Evolutionary conservation across 495 filamentous ascomycete species (phyloP), one percentile per base, ranked within the genome.

Genomic region (Geopyxis carbonaria): DNA sequence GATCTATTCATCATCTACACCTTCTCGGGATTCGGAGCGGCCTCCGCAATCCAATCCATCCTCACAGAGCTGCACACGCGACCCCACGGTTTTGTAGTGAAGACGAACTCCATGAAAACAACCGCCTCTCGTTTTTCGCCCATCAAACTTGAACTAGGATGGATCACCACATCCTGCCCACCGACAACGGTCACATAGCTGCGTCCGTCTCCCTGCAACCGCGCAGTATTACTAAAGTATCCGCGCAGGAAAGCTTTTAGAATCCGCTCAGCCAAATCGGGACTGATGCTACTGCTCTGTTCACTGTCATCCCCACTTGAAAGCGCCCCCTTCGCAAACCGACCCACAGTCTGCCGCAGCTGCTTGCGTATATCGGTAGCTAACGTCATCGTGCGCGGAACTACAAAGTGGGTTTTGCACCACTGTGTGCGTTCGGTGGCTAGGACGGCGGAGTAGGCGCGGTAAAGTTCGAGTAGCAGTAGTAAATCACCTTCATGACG

Each of bases 101-200:
- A 95, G 2, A 99, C 86, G 59, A 89, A 85, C 57, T 99, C 86
- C 46, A 86, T 71, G 51, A 87, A 99, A 74, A 95, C 75, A 48
- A 99, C 89, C 0, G 83, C 87, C 64, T 94, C 87, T 40, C 76
- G 69, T 59, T 87, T 93, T 59, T 76, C 72, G 6, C 87, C 82
- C 51, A 81, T 81, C 4, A 99, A 55, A 2, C 80, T 77, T 52
- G 82, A 92, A 0, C 74, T 75, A 0, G 91, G 91, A 54, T 99
- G 91, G 19, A 99, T 80, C 0, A 80, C 73, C 6, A 99, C 82
- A 0, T 70, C 72, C 40, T 94, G 81, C 44, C 84, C 83, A 2
- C 84, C 85, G 2, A 80, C 62, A 0, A 85, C 62, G 0, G 87
- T 95, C 27, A 75, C 70, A 44, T 93, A 97, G 52, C 76, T 30